These are phyloP conservation scores for Russula olivacea DNA, from an alignment of 768 basidiomycete species.

Conservation along the genomic window DNA sequence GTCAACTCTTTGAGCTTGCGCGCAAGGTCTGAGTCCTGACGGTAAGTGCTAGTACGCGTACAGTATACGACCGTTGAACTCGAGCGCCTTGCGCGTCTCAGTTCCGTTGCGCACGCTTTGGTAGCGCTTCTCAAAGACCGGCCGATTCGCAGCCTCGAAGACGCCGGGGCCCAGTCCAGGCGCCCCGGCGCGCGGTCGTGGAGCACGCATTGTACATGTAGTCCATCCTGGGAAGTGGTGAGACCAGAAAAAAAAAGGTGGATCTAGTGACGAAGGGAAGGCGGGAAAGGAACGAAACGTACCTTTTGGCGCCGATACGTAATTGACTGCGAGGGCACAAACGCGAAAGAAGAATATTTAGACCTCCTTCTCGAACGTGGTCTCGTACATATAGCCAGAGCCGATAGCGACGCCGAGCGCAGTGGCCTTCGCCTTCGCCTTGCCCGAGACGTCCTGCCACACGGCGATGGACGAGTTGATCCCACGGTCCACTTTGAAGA, in stretches of 20 bases:
- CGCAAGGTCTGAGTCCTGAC: constrained; percentile 84
- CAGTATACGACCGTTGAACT: constrained; percentile 93
- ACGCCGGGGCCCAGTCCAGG: constrained; percentile 98
- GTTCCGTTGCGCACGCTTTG: constrained; percentile 91
- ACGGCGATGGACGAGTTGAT: constrained; percentile 95
- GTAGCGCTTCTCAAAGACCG: constrained; percentile 93
- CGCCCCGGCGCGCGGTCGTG: constrained; percentile 97
- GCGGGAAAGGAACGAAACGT: constrained; percentile 27
- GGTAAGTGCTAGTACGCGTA: constrained; percentile 90
- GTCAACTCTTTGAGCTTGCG: constrained; percentile 89
- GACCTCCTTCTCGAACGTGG: constrained; percentile 99
- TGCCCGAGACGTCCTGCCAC: constrained; percentile 96
- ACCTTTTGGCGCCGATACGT: constrained; percentile 92
- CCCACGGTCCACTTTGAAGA: constrained; percentile 99
- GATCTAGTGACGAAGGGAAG: neutral
- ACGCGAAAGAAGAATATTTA: constrained; percentile 36
- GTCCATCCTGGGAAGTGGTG: constrained; percentile 64
- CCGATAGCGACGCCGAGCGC: constrained; percentile 93
- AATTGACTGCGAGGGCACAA: constrained; percentile 60
- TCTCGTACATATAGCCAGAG: constrained; percentile 98
- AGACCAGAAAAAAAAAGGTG: too few relatives aligned
- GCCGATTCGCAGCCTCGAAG: constrained; percentile 90
- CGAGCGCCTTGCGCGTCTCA: constrained; percentile 94
- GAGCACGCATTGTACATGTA: constrained; percentile 99
- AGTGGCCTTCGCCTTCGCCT: constrained; percentile 95